Conservation (phyloP, 1,284 basidiomycete genomes). For the Ceratobasidium sp. region DNA sequence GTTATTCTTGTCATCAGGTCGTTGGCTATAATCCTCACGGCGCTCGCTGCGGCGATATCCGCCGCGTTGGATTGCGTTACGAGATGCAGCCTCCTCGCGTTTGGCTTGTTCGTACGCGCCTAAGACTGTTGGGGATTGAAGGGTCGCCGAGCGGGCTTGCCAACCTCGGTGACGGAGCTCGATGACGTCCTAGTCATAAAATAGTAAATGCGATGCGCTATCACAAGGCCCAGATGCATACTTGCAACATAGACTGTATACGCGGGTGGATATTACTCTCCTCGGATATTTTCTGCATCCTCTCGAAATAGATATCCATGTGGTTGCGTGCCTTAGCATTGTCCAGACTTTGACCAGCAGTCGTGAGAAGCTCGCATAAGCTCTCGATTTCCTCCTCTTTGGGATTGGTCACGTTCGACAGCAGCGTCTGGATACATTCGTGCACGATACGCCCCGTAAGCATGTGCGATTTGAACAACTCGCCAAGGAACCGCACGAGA, state of each 20-base stretch:
- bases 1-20: conserved; percentile 86
- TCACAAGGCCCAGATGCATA: conserved; percentile 52
- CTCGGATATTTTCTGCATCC: conserved; percentile 61
- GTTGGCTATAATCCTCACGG: conserved; percentile 61
- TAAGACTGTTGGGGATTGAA: conserved; percentile 82
- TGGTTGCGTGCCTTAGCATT: conserved; percentile 58
- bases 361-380: conserved; percentile 67
- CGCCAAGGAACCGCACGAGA: conserved; percentile 67
- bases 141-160: conserved; percentile 61
- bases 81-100: conserved; percentile 58
- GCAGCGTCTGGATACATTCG: conserved; percentile 66
- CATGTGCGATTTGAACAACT: conserved; percentile 71
- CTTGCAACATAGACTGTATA: conserved; percentile 68
- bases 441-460: conserved; percentile 68
- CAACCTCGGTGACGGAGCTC: conserved; percentile 59
- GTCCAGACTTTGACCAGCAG: conserved; percentile 66
- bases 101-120: conserved; percentile 81
- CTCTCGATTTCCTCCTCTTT: conserved; percentile 73
- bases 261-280: conserved; percentile 61
- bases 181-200: conserved; percentile 61
- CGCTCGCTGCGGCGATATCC: conserved; percentile 90
- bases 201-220: not conserved
- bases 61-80: conserved; percentile 66
- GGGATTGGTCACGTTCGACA: conserved; percentile 65
- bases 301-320: conserved; percentile 66